Conservation (phyloP, 139 green algal genomes). For the Chloropicon primus region DNA sequence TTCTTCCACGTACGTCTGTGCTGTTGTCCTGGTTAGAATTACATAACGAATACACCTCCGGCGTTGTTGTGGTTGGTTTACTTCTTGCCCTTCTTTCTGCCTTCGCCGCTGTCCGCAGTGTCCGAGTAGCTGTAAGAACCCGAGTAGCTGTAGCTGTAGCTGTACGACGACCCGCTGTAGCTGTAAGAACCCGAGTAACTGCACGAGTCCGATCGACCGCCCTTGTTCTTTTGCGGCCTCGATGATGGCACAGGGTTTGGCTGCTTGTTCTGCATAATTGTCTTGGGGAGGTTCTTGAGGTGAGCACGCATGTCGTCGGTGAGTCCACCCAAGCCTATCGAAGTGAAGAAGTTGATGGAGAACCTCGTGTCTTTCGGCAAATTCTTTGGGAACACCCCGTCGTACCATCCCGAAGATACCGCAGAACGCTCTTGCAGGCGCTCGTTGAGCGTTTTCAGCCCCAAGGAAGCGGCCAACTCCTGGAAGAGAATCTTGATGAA, state of each 20-base stretch:
- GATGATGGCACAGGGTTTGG: not conserved
- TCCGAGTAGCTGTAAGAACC: not conserved
- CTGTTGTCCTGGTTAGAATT: no score
- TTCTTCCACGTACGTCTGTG: no score
- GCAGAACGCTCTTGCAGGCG: conserved; percentile 58
- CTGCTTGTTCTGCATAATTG: not conserved
- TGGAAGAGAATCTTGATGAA: conserved; percentile 99
- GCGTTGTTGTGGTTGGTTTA: no score
- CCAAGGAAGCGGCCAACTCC: conserved; percentile 84
- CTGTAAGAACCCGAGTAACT: not conserved
- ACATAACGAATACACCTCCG: no score
- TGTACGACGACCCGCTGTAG: not conserved
- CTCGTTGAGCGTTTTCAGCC: conserved; percentile 71
- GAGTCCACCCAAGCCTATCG: conserved; percentile 90
- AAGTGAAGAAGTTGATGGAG: conserved; percentile 99
- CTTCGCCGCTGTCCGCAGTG: not conserved
- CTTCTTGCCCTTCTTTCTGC: not conserved
- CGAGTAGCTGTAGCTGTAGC: not conserved
- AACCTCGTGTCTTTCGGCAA: conserved; percentile 85
- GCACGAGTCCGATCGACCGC: not conserved
- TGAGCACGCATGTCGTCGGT: conserved; percentile 81
- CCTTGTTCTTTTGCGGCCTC: not conserved
- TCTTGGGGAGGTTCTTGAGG: conserved; percentile 44
- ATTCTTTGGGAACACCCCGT: conserved; percentile 82
- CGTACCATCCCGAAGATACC: conserved; percentile 23